phyloP scores from a whole-genome alignment of 352 stramenopile species.

The Paralagenidium karlingii region DNA sequence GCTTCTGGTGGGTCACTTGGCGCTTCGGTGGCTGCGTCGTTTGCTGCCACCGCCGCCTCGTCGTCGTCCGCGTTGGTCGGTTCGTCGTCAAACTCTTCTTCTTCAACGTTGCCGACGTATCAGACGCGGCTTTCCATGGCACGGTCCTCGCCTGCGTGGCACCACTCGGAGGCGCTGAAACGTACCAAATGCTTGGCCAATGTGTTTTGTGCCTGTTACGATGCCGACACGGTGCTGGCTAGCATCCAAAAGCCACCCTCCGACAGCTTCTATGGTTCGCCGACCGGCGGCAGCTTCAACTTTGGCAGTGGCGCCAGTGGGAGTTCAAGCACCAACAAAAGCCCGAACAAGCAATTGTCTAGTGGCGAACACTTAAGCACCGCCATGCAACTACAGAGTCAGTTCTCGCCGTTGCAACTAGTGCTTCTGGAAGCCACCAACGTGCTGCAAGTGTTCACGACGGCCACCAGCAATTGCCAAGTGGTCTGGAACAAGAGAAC shows the following conservation, averaged over 20 bases:
- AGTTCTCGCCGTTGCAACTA: slow-evolving; percentile 57
- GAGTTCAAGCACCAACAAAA: too few relatives aligned
- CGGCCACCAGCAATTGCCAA: too few relatives aligned
- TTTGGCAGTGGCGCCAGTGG: too few relatives aligned
- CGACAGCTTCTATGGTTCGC: too few relatives aligned
- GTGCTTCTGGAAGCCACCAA: slow-evolving; percentile 44
- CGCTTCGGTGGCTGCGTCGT: background rate
- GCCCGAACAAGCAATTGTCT: too few relatives aligned
- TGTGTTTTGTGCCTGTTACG: slow-evolving; percentile 69
- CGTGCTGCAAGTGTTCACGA: slow-evolving; percentile 50
- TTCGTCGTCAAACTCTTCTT: background rate
- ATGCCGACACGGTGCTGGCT: slow-evolving; percentile 46
- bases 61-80: background rate
- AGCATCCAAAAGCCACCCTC: too few relatives aligned
- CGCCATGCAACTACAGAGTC: too few relatives aligned
- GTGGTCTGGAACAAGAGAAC: too few relatives aligned
- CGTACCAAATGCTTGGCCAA: slow-evolving; percentile 45
- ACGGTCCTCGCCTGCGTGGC: slow-evolving; percentile 33
- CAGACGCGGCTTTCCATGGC: slow-evolving; percentile 9
- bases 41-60: background rate
- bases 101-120: slow-evolving; percentile 1
- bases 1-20: background rate
- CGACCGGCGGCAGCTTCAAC: too few relatives aligned
- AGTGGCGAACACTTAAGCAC: too few relatives aligned
- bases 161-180: slow-evolving; percentile 58